Percentiles rank a stretch among this genome's conserved stretches.
Evolutionary conservation across 768 basidiomycete genomes (phyloP).

Genomic region (Tricholoma furcatifolium): DNA sequence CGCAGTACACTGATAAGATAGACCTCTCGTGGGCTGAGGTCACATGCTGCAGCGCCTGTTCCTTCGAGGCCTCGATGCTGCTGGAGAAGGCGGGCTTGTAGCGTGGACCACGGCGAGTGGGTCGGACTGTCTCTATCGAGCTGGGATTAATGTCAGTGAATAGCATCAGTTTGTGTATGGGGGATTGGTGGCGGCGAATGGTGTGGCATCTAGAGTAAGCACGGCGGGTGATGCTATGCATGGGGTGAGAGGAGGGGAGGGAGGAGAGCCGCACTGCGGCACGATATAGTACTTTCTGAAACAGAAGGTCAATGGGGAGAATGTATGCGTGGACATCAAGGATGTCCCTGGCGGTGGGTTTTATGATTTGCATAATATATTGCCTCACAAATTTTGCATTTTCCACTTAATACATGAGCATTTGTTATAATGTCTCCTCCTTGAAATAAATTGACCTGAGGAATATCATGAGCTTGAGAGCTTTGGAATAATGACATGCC

Average conservation of each 20-base stretch:
- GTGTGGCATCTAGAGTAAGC: no score
- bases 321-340: no score
- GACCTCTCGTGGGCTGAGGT: background rate
- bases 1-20: background rate
- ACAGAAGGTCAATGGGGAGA: no score
- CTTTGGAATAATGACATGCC: no score
- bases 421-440: no score
- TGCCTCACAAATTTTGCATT: no score
- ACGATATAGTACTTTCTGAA: no score
- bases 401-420: no score
- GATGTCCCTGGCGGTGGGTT: no score
- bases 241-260: no score
- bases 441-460: background rate
- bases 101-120: background rate
- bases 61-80: background rate
- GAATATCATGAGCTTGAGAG: background rate
- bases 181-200: background rate
- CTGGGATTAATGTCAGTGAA: background rate
- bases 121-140: background rate
- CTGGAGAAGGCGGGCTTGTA: background rate
- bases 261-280: no score
- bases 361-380: background rate
- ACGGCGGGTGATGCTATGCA: no score
- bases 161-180: background rate
- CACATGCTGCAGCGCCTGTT: background rate